Base-by-base conservation (phyloP, 73 alveolate species). In the Symbiodinium natans region DNA sequence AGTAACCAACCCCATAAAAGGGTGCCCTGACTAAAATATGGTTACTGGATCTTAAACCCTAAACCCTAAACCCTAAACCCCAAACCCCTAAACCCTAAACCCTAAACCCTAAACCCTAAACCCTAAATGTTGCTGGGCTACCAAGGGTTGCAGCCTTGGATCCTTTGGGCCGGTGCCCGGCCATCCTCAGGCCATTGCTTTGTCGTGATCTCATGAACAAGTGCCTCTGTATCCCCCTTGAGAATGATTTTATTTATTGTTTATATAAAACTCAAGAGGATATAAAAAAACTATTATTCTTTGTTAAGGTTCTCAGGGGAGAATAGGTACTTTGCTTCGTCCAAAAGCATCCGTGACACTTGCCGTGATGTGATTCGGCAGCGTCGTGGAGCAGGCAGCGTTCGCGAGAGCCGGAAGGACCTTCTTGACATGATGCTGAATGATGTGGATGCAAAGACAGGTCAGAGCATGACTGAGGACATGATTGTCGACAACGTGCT, bases 391-490 rank as follows among this genome's bases (percentile, higher is more conserved):
- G 77, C 77, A 21, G 77, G 36, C 13, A 34, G 34, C 10, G 77
- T 34, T 21, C 36, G 36, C 34, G 77, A 63, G 36, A 11, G 77
- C 34, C 77, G 77, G 34, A 63, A 63, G 77, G 77, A 63, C 77
- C 88, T 90, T 23, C 38, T 90, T 34, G 97, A 90, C 54, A 39
- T 63, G 97, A 90, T 90, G 97, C 48, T 90, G 13, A 29, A n/a
- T 38, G 97, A 90, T n/a, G 88, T 54, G 29, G 97, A 90, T 71
- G 43, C 97, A 27, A 90, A 90, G 52, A 90, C 97, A 11, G 97
- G 97, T 2, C 73, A 73, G n/a, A 11, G 21, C 54, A 90, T 90
- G 95, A 33, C 86, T 1, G 97, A 90, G 42, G 97, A 90, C 19
- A 40, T 71, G 54, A 73, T 90, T 19, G 88, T 90, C 6, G 97